A percentile compares a stretch with the other conserved stretches of the same genome.
phyloP scores from a whole-genome alignment of 108 stramenopile genomes.

The Skeletonema menzelii region DNA sequence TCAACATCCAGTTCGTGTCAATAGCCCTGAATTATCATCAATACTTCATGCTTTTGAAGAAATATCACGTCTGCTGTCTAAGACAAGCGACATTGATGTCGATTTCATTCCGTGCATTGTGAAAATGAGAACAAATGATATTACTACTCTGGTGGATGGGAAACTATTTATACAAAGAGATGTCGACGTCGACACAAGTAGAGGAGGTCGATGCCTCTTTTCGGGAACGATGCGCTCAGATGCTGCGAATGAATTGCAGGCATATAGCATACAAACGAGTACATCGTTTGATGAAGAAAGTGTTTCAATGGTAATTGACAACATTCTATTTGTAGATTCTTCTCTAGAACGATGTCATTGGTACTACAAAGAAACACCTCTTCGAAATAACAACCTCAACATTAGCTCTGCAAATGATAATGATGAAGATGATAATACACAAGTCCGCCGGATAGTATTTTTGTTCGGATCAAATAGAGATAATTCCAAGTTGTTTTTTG shows the following conservation, averaged over 20 bases:
- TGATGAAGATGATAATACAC: not conserved
- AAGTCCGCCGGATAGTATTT: not conserved
- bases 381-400: not conserved
- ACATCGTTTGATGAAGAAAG: slow-evolving; percentile 4
- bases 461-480: slow-evolving; percentile 12
- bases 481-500: slow-evolving; percentile 10
- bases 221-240: not conserved
- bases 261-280: slow-evolving; percentile 9
- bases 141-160: not conserved
- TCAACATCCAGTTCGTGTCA: slow-evolving; percentile 33
- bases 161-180: not conserved
- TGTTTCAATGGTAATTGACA: slow-evolving; percentile 22
- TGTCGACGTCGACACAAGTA: not conserved
- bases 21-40: slow-evolving; percentile 10
- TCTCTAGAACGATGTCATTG: slow-evolving; percentile 15
- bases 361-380: slow-evolving; percentile 7
- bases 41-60: slow-evolving; percentile 31
- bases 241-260: not conserved
- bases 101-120: slow-evolving; percentile 18
- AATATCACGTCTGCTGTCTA: slow-evolving; percentile 19
- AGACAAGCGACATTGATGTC: slow-evolving; percentile 3
- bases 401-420: not conserved
- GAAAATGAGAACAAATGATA: slow-evolving; percentile 14
- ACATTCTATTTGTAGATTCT: slow-evolving; percentile 16
- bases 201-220: not conserved